phyloP scores from a whole-genome alignment of 768 basidiomycete genomes.

The Lanmaoa rubissima region DNA sequence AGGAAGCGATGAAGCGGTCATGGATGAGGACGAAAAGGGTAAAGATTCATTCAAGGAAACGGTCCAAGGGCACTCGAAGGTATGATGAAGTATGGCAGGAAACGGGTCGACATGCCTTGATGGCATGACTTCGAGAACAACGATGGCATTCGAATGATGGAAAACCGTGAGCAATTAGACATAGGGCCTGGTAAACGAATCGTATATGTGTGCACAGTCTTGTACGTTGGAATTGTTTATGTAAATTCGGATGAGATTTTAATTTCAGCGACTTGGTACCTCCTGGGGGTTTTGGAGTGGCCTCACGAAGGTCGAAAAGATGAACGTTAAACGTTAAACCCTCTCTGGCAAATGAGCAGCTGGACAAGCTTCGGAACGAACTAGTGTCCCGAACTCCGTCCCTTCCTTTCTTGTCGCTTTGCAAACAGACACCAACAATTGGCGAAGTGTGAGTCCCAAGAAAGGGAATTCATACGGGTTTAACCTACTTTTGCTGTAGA shows the following conservation, averaged over 20 bases:
- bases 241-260: background rate
- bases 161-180: too few relatives aligned
- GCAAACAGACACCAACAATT: background rate
- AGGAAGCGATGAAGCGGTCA: conserved; percentile 45
- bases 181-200: background rate
- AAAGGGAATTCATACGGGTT: background rate
- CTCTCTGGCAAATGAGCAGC: background rate
- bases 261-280: background rate
- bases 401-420: background rate
- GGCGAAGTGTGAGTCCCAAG: background rate
- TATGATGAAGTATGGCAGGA: background rate
- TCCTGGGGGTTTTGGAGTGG: background rate
- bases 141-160: background rate
- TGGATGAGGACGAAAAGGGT: conserved; percentile 24
- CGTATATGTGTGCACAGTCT: background rate
- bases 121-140: background rate
- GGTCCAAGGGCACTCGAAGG: background rate
- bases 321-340: background rate
- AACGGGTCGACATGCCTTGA: background rate
- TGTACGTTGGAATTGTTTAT: background rate
- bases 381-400: background rate
- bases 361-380: background rate
- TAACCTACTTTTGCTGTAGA: background rate
- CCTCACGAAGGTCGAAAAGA: background rate
- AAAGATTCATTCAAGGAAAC: conserved; percentile 7